Evolutionary conservation across 2,329 filamentous ascomycete species (phyloP), one percentile per base, ranked within the genome.

Genomic region (Xylariaceae sp.): DNA sequence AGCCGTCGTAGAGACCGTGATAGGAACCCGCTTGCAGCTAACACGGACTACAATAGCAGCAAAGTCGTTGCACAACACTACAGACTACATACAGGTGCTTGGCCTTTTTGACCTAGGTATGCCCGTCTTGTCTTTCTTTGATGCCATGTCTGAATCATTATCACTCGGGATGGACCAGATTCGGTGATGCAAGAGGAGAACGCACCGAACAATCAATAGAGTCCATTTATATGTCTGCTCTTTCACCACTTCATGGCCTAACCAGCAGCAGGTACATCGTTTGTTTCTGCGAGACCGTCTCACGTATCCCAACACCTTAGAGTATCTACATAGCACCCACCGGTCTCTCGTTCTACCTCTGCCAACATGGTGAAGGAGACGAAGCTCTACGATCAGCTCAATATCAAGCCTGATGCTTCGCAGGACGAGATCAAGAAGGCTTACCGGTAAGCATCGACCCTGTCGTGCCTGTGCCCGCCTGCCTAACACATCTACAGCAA

Each of bases 391-490:
- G 91, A 97, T 75, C 82, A 85, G 64, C 82, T 99, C 69, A 80
- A 82, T 73, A 80, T 97, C 76, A 88, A 90, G 74, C 84, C 93
- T 44, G 84, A 86, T 61, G 91, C 92, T 23, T 82, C 86, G 23
- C 90, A 95, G 76, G 93, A 97, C 72, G 93, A 97, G 66, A 96
- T 99, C 74, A 97, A 97, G 75, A 99, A 97, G 74, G 94, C 87
- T 60, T 96, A 96, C 75, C 84, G 89, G 87, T 90, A 86, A 75
- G 83, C 62, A 49, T 41, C 3, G 1, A 23, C 51, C 56, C 60
- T 61, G 56, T 59, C 54, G 49, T 34, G 11, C 30, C 47, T 47
- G 18, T 17, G n/a, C 41, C 9, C 7, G n/a, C 23, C 52, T 44
- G 39, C 65, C 77, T 80, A 70, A 80, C 74, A 64, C 69, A 51